Conservation (phyloP, 805 yeast genomes). For the Candida qinlingensis region DNA sequence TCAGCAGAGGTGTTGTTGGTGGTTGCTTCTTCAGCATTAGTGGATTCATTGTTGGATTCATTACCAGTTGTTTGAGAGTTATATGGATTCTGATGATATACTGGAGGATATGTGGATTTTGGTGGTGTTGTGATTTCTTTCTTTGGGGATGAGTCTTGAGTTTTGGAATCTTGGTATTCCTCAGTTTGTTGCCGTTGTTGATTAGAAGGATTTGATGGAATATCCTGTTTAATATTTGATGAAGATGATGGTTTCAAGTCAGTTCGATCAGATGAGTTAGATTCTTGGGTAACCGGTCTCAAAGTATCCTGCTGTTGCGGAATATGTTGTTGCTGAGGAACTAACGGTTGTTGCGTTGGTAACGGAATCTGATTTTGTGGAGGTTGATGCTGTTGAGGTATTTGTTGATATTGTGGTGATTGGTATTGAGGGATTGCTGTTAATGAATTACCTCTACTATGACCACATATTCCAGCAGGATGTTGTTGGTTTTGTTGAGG, state of each 20-base stretch:
- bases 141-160: slow-evolving; percentile 16
- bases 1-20: slow-evolving; percentile 5
- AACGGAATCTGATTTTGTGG: slow-evolving; percentile 3
- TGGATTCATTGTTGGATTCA: slow-evolving; percentile 9
- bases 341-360: neutral
- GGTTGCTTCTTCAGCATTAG: slow-evolving; percentile 8
- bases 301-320: neutral
- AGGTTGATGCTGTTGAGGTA: neutral
- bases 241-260: slow-evolving; percentile 15
- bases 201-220: no score
- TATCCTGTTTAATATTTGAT: neutral
- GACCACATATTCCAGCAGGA: neutral
- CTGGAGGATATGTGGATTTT: slow-evolving; percentile 8
- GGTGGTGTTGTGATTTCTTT: slow-evolving; percentile 9
- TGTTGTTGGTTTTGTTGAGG: neutral
- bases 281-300: slow-evolving; percentile 16
- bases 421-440: neutral
- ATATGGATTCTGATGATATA: slow-evolving; percentile 5
- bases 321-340: neutral
- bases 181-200: slow-evolving; percentile 3
- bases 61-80: slow-evolving; percentile 11
- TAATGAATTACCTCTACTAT: neutral
- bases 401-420: slow-evolving; percentile 1
- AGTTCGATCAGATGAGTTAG: slow-evolving; percentile 17
- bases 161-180: slow-evolving; percentile 6